phyloP scores from a whole-genome alignment of 2,329 filamentous ascomycete species.

The Talaromyces sp. region DNA sequence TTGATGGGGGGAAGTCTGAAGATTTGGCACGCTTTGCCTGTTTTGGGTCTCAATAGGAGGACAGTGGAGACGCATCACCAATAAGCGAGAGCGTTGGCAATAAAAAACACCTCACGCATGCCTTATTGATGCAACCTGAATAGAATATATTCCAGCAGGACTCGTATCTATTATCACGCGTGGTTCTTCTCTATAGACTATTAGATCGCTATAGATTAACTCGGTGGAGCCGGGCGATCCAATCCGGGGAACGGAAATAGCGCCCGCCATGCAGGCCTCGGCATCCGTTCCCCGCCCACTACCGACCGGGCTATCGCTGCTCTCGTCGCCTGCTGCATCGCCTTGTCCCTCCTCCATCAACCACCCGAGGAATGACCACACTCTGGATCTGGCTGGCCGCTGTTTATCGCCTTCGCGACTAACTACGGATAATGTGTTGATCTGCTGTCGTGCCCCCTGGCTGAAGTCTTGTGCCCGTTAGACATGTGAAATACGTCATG shows the following conservation, averaged over 20 bases:
- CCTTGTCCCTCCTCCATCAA: neutral
- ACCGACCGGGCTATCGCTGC: neutral
- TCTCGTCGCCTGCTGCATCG: neutral
- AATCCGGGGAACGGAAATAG: neutral
- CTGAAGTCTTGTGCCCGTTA: neutral
- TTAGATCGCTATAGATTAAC: neutral
- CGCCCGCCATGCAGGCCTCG: neutral
- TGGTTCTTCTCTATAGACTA: neutral
- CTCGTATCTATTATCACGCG: neutral
- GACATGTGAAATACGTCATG: slow-evolving; percentile 14
- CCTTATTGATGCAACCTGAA: neutral
- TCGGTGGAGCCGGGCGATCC: neutral
- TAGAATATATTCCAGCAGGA: neutral
- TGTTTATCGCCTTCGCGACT: neutral
- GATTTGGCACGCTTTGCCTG: slow-evolving; percentile 10
- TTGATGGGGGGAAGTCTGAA: neutral
- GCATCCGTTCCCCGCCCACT: neutral
- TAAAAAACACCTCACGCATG: neutral
- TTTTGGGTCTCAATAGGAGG: slow-evolving; percentile 24
- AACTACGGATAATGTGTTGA: neutral
- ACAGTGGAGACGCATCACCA: neutral
- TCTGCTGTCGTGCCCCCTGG: neutral
- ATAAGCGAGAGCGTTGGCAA: neutral
- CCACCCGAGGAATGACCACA: neutral
- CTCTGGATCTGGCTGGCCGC: neutral